These are phyloP conservation scores for Euphorbia lathyris DNA, from an alignment of 345 rosid genomes.

Conservation along the genomic window DNA sequence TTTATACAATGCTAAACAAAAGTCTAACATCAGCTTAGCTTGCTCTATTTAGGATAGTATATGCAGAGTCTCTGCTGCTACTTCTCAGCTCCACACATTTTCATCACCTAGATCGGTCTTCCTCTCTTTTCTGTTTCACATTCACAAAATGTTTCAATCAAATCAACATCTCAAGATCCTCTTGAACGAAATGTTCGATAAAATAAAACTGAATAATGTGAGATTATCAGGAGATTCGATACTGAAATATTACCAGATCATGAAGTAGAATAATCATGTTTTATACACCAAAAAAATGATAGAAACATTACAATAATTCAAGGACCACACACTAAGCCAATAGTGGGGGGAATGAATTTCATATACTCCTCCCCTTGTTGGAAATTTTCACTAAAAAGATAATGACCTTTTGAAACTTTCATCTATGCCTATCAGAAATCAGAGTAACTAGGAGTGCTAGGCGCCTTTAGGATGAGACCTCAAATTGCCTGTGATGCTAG, in stretches of 20 bases:
- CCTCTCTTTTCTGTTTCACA: constrained; percentile 11
- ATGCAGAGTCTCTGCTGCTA: constrained; percentile 22
- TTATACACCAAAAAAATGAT: not conserved
- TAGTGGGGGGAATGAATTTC: not conserved
- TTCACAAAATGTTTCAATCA: constrained; percentile 5
- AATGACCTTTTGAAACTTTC: too few species aligned
- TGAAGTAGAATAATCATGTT: not conserved
- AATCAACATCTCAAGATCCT: constrained; percentile 1
- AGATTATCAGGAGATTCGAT: not conserved
- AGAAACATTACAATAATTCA: not conserved
- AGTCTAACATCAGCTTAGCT: constrained; percentile 22
- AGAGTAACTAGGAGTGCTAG: too few species aligned
- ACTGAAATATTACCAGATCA: not conserved
- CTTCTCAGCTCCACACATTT: constrained; percentile 21
- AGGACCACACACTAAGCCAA: not conserved
- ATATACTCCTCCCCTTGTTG: not conserved
- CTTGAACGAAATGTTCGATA: too few species aligned
- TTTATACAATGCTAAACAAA: not conserved
- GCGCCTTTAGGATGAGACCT: too few species aligned
- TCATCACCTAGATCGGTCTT: constrained; percentile 11
- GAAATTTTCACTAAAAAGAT: not conserved
- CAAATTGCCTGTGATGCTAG: too few species aligned
- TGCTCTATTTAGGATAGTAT: constrained; percentile 21
- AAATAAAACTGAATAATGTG: not conserved
- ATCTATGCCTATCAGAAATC: too few species aligned